phyloP scores from a whole-genome alignment of 257 asterid genomes.

The Scutellaria barbata region DNA sequence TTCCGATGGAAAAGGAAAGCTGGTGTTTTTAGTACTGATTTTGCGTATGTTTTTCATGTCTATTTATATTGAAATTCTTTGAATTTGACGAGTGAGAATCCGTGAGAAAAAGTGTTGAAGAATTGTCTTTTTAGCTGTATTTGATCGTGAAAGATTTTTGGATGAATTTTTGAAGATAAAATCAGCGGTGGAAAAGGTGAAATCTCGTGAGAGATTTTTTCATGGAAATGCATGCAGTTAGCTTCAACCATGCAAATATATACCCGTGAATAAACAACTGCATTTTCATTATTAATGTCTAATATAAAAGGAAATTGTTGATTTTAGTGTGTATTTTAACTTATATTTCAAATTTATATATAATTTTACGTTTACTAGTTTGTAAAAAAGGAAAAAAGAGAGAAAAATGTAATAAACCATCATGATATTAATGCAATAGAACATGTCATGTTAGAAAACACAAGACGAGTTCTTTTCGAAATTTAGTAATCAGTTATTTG shows the following conservation, averaged over 20 bases:
- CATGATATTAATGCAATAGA: too few species aligned
- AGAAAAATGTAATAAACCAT: too few species aligned
- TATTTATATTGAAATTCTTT: slow-evolving; percentile 37
- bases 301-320: too few species aligned
- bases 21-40: slow-evolving; percentile 9
- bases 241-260: background rate
- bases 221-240: background rate
- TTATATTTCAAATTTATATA: too few species aligned
- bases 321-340: too few species aligned
- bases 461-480: too few species aligned
- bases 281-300: too few species aligned
- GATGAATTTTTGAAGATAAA: background rate
- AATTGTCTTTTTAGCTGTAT: slow-evolving; percentile 41
- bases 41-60: slow-evolving; percentile 17
- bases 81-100: slow-evolving; percentile 20
- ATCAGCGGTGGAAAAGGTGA: slow-evolving; percentile 51
- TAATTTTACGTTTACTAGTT: too few species aligned
- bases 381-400: too few species aligned
- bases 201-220: slow-evolving; percentile 47
- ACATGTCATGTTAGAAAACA: too few species aligned
- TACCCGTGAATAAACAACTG: background rate
- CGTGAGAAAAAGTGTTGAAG: slow-evolving; percentile 39
- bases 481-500: too few species aligned
- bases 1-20: background rate
- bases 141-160: background rate